Evolutionary conservation across 805 yeast genomes (phyloP).

Genomic region (Kregervanrija delftensis): DNA sequence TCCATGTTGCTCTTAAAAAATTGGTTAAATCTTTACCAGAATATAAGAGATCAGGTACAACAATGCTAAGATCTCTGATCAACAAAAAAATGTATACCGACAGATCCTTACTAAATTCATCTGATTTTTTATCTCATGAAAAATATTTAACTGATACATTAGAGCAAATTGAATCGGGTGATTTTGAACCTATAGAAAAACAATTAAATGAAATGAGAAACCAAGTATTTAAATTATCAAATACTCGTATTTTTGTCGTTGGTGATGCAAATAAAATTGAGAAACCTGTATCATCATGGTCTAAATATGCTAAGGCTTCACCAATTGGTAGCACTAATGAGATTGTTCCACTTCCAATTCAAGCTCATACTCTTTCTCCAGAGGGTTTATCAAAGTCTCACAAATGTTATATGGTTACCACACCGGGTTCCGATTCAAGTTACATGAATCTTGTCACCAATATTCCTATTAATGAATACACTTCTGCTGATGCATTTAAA

Average conservation of each 20-base stretch:
- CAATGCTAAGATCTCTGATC: slow-evolving; percentile 60
- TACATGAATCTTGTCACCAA: slow-evolving; percentile 54
- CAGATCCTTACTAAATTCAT: slow-evolving; percentile 58
- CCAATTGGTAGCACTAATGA: neutral
- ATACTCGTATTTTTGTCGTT: slow-evolving; percentile 58
- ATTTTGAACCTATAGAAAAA: slow-evolving; percentile 37
- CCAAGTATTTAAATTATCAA: slow-evolving; percentile 47
- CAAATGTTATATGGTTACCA: slow-evolving; percentile 56
- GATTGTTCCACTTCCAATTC: slow-evolving; percentile 37
- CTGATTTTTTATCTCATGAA: slow-evolving; percentile 63
- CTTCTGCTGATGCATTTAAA: slow-evolving; percentile 57
- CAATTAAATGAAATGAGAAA: slow-evolving; percentile 47
- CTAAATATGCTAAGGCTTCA: slow-evolving; percentile 19
- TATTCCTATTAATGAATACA: slow-evolving; percentile 46
- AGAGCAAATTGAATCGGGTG: slow-evolving; percentile 46
- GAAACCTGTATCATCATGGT: slow-evolving; percentile 59
- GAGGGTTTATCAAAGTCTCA: slow-evolving; percentile 46
- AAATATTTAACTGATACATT: slow-evolving; percentile 41
- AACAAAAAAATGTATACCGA: slow-evolving; percentile 38
- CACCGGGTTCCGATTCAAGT: slow-evolving; percentile 83
- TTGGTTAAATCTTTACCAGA: slow-evolving; percentile 55
- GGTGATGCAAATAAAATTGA: slow-evolving; percentile 56
- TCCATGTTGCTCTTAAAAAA: slow-evolving; percentile 59
- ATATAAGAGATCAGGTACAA: slow-evolving; percentile 52
- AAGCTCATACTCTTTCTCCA: slow-evolving; percentile 45